phyloP scores from a whole-genome alignment of 106 monocot species.

The Dendrobium officinale region DNA sequence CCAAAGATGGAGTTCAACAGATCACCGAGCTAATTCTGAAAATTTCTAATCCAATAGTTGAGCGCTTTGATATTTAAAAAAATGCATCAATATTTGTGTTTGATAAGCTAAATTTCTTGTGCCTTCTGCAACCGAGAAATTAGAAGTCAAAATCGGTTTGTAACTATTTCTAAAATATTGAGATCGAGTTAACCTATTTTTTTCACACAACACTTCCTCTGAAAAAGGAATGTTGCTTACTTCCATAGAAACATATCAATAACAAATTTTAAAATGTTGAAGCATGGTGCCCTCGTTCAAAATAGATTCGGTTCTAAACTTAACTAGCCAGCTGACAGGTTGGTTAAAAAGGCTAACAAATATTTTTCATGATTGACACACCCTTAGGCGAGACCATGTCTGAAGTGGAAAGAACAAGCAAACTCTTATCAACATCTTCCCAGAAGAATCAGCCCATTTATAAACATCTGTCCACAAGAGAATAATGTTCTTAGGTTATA shows the following conservation, averaged over 20 bases:
- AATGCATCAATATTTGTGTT: too few species aligned
- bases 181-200: not conserved
- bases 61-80: too few species aligned
- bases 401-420: conserved; percentile 88
- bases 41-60: too few species aligned
- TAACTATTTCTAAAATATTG: not conserved
- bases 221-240: not conserved
- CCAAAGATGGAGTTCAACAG: too few species aligned
- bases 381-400: conserved; percentile 65
- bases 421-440: conserved; percentile 82
- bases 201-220: not conserved
- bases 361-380: conserved; percentile 28
- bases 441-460: conserved; percentile 73
- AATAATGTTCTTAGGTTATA: not conserved
- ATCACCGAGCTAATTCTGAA: too few species aligned
- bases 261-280: not conserved
- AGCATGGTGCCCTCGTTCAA: not conserved
- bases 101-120: too few species aligned
- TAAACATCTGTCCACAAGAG: conserved; percentile 57
- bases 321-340: not conserved
- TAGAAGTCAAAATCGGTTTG: not conserved
- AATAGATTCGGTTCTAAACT: not conserved
- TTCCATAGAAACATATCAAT: not conserved
- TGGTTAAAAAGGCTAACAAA: conserved; percentile 3
- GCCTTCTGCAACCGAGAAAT: too few species aligned